A percentile compares a stretch with the other conserved stretches of the same genome.
These are phyloP conservation scores for Nicotiana attenuata DNA, from an alignment of 257 asterid species.

Conservation along the genomic window DNA sequence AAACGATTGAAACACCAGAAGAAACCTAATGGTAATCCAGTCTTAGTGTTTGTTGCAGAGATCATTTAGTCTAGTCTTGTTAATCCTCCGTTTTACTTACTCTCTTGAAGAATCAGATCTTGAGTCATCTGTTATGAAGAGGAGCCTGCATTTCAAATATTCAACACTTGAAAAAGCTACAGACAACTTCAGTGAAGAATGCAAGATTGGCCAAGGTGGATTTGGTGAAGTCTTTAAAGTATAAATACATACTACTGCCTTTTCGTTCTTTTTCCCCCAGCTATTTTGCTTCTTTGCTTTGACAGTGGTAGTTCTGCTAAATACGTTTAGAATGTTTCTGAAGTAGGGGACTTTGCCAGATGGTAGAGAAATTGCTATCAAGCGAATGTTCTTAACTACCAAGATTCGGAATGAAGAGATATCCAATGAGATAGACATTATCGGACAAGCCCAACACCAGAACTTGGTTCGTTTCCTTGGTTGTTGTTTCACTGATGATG, in stretches of 20 bases:
- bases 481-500: constrained; percentile 12
- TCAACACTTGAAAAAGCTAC: constrained; percentile 16
- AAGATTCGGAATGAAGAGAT: constrained; percentile 14
- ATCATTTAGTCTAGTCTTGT: no score
- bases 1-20: not conserved
- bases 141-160: constrained; percentile 17
- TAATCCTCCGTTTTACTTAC: no score
- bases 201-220: constrained; percentile 22
- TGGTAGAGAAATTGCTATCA: constrained; percentile 15
- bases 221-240: constrained; percentile 19
- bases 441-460: constrained; percentile 12
- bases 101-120: not conserved
- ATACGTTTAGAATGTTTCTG: not conserved
- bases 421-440: constrained; percentile 13
- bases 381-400: constrained; percentile 10
- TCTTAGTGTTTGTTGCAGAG: no score
- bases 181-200: constrained; percentile 4
- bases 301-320: not conserved
- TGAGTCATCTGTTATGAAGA: constrained; percentile 14
- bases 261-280: not conserved
- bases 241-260: not conserved
- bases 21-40: not conserved
- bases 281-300: constrained; percentile 1
- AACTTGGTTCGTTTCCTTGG: constrained; percentile 17
- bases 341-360: constrained; percentile 18